Evolutionary conservation across 176 grass and related monocot genomes (phyloP).

Genomic region (Oryza coarctata): DNA sequence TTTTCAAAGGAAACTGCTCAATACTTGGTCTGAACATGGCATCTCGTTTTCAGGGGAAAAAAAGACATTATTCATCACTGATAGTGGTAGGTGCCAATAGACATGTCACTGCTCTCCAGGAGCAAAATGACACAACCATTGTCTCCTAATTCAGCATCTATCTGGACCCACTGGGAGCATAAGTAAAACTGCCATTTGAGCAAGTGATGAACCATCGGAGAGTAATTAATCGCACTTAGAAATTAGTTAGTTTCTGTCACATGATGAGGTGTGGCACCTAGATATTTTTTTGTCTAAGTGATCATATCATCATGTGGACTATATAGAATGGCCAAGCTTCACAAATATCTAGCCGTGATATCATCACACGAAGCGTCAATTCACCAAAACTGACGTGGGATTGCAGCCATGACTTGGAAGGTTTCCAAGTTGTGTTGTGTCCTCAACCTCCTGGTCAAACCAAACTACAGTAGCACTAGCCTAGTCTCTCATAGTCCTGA

Average conservation of each 20-base stretch:
- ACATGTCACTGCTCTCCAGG: not conserved
- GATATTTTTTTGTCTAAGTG: constrained; percentile 19
- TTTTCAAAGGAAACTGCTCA: not conserved
- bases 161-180: not conserved
- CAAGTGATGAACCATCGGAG: not conserved
- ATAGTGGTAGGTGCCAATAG: not conserved
- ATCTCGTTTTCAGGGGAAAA: not conserved
- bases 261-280: not conserved
- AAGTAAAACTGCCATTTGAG: not conserved
- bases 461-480: not conserved
- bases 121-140: not conserved
- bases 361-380: constrained; percentile 21
- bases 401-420: not conserved
- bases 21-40: not conserved
- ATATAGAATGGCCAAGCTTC: not conserved
- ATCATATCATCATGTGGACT: not conserved
- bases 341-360: constrained; percentile 12
- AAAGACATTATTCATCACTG: not conserved
- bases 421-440: not conserved
- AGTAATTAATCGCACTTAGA: not conserved
- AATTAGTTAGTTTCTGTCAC: not conserved
- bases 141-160: not conserved
- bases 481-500: not conserved
- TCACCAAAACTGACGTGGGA: not conserved
- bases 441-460: not conserved